Conservation (phyloP, 108 stramenopile genomes). For the Pseudonitzschia multiseries region DNA sequence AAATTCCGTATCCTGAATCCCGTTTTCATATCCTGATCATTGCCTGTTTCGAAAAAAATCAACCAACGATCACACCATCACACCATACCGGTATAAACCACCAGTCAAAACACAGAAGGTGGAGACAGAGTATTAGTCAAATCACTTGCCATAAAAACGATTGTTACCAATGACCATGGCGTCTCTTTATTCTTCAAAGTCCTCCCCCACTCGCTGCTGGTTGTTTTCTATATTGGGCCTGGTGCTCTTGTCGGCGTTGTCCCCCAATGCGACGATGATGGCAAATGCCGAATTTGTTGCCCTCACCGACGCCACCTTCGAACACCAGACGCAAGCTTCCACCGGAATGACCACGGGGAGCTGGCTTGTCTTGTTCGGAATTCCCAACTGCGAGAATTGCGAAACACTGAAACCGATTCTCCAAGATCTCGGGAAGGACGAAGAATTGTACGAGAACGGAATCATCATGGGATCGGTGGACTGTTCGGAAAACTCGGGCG, state of each 20-base stretch:
- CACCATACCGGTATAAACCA: too few species aligned
- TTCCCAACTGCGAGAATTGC: slow-evolving; percentile 18
- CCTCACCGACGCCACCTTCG: slow-evolving; percentile 56
- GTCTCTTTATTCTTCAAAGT: not conserved
- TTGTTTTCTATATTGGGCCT: not conserved
- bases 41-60: too few species aligned
- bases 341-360: slow-evolving; percentile 54
- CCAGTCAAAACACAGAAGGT: too few species aligned
- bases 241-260: not conserved
- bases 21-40: too few species aligned
- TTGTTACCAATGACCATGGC: not conserved
- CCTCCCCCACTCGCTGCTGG: not conserved
- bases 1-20: too few species aligned
- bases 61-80: too few species aligned
- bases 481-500: slow-evolving; percentile 33
- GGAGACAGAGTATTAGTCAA: too few species aligned
- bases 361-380: slow-evolving; percentile 42
- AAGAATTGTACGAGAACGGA: slow-evolving; percentile 36
- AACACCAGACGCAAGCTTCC: slow-evolving; percentile 65
- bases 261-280: not conserved
- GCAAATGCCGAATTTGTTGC: slow-evolving; percentile 34
- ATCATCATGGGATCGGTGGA: slow-evolving; percentile 58
- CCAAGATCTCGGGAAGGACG: slow-evolving; percentile 12
- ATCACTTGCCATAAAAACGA: too few species aligned
- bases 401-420: slow-evolving; percentile 17